phyloP scores from a whole-genome alignment of 2,329 filamentous ascomycete genomes.

The Verticillium nonalfalfae region DNA sequence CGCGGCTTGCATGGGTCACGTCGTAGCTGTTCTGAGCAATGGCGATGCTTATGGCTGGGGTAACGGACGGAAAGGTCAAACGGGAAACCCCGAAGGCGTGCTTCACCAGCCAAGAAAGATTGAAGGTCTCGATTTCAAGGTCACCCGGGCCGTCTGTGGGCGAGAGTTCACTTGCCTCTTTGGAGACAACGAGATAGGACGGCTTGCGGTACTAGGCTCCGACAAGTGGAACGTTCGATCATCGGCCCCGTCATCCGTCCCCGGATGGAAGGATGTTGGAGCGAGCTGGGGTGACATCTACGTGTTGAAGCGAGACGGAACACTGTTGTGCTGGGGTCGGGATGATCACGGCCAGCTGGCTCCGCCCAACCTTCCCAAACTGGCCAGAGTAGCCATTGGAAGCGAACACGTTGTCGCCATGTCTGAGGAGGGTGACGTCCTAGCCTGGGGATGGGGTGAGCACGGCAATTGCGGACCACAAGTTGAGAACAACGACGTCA shows the following conservation, averaged over 20 bases:
- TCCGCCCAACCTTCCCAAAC: constrained; percentile 50
- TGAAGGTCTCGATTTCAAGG: constrained; percentile 51
- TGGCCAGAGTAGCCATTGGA: constrained; percentile 67
- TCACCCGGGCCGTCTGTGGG: constrained; percentile 65
- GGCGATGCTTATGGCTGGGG: constrained; percentile 88
- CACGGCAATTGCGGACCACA: constrained; percentile 89
- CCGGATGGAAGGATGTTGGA: constrained; percentile 60
- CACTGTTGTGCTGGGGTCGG: constrained; percentile 69
- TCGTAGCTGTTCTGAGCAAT: constrained; percentile 64
- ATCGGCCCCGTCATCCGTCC: constrained; percentile 43
- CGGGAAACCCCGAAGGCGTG: constrained; percentile 53
- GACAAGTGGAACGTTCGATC: constrained; percentile 66
- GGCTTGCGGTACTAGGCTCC: constrained; percentile 62
- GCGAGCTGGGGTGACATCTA: constrained; percentile 82
- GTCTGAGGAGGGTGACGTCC: constrained; percentile 56
- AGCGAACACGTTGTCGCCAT: constrained; percentile 86
- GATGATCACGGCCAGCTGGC: constrained; percentile 80
- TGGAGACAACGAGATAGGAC: constrained; percentile 45
- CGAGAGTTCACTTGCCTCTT: constrained; percentile 80
- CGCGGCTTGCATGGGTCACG: constrained; percentile 71
- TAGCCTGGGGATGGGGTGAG: constrained; percentile 95
- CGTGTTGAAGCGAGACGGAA: constrained; percentile 55
- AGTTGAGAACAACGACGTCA: constrained; percentile 59
- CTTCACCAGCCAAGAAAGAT: constrained; percentile 58
- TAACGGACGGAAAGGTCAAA: constrained; percentile 75